phyloP scores from a whole-genome alignment of 768 basidiomycete species.

The Kwoniella pini region DNA sequence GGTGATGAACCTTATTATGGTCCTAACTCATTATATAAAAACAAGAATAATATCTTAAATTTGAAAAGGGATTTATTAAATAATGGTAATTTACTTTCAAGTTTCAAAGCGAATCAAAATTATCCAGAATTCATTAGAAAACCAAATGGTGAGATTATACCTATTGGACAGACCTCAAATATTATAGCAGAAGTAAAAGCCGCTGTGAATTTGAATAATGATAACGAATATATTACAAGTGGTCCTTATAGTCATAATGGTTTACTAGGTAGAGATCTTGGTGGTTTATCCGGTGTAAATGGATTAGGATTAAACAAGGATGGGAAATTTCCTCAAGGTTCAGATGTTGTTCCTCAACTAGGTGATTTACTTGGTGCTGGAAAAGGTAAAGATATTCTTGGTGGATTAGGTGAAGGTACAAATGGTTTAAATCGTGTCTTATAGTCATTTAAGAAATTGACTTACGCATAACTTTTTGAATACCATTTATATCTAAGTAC shows the following conservation, averaged over 20 bases:
- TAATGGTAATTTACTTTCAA: conserved; percentile 4
- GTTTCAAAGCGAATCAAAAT: background rate
- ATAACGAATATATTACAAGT: background rate
- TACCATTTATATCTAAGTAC: background rate
- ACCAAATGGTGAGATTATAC: conserved; percentile 9
- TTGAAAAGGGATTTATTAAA: conserved; percentile 18
- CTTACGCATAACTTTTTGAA: no score
- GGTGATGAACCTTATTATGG: conserved; percentile 22
- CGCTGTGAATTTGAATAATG: background rate
- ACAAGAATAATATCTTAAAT: background rate
- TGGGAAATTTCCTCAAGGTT: conserved; percentile 9
- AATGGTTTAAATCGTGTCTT: conserved; percentile 10
- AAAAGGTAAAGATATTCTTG: background rate
- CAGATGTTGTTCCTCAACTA: conserved; percentile 9
- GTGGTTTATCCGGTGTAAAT: conserved; percentile 11
- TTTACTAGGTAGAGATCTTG: conserved; percentile 4
- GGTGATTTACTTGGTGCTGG: conserved; percentile 12
- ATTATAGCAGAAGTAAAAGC: conserved; percentile 10
- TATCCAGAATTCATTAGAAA: background rate
- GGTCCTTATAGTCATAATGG: conserved; percentile 5
- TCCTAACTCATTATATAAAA: background rate
- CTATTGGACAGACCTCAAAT: conserved; percentile 1
- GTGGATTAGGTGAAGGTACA: conserved; percentile 5
- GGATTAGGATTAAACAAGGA: conserved; percentile 15
- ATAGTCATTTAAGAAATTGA: no score